phyloP scores from a whole-genome alignment of 306 rosid genomes.

The Quercus aquifolioides region DNA sequence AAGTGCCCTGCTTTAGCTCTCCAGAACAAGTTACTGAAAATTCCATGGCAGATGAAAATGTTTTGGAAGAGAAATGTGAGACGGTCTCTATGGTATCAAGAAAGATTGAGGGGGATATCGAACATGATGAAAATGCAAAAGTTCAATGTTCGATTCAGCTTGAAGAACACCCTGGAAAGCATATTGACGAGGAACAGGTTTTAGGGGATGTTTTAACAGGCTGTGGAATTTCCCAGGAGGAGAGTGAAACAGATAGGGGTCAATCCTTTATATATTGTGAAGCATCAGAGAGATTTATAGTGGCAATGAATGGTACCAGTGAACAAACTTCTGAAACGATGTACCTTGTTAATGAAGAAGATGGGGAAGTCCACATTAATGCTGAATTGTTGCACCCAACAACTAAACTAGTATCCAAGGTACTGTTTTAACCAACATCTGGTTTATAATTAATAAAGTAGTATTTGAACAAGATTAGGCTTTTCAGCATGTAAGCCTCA shows the following conservation, averaged over 20 bases:
- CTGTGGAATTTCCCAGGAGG: constrained; percentile 17
- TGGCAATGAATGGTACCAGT: constrained; percentile 25
- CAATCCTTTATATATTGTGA: constrained; percentile 26
- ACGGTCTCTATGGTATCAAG: constrained; percentile 13
- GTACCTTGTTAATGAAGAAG: constrained; percentile 34
- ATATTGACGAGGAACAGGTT: constrained; percentile 29
- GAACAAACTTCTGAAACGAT: constrained; percentile 22
- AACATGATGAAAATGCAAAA: constrained; percentile 8
- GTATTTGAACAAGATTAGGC: neutral
- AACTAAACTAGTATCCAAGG: constrained; percentile 47
- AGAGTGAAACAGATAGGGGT: constrained; percentile 18
- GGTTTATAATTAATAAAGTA: neutral
- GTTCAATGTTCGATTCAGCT: constrained; percentile 1
- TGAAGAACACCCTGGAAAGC: constrained; percentile 15
- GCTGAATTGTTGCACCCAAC: constrained; percentile 31
- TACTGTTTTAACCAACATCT: constrained; percentile 18
- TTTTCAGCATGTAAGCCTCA: neutral
- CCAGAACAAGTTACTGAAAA: constrained; percentile 11
- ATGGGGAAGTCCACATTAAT: constrained; percentile 34
- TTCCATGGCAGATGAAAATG: constrained; percentile 9
- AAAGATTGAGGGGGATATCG: constrained; percentile 16
- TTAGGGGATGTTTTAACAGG: constrained; percentile 17
- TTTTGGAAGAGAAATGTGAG: constrained; percentile 15
- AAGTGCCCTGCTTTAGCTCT: constrained; percentile 6
- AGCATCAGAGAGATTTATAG: constrained; percentile 36